A percentile compares a stretch with the other conserved stretches of the same genome.
Evolutionary conservation across 2,329 filamentous ascomycete genomes (phyloP).

Genomic region (Venturia aucupariae): DNA sequence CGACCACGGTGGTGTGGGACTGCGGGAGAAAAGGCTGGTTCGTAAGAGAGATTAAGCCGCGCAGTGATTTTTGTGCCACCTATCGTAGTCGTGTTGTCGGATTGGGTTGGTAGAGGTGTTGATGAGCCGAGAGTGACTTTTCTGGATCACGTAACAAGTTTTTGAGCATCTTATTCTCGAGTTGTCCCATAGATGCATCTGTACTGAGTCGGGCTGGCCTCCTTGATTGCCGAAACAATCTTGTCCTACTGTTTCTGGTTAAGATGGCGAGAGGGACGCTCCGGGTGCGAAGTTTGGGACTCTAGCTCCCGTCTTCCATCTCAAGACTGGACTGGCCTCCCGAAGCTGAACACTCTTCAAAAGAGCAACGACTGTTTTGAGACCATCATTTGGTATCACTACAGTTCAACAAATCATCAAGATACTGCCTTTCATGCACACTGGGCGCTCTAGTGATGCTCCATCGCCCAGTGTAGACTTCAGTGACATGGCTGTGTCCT

Average conservation of each 20-base stretch:
- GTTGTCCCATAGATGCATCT: neutral
- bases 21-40: neutral
- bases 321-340: neutral
- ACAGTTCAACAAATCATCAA: neutral
- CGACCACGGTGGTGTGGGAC: neutral
- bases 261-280: neutral
- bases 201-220: neutral
- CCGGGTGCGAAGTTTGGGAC: neutral
- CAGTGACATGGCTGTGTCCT: neutral
- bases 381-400: neutral
- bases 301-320: constrained; percentile 2
- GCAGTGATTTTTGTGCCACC: neutral
- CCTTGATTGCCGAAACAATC: neutral
- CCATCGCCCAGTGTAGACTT: neutral
- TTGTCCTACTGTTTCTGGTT: neutral
- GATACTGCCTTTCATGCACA: neutral
- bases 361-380: neutral
- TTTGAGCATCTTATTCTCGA: neutral
- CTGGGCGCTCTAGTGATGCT: neutral
- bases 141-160: neutral
- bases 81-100: neutral
- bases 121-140: neutral
- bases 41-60: neutral
- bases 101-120: neutral
- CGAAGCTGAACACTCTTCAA: neutral